A percentile compares a stretch with the other conserved stretches of the same genome.
These are phyloP conservation scores for Saussurea involucrata DNA, from an alignment of 129 eudicot species.

Conservation along the genomic window DNA sequence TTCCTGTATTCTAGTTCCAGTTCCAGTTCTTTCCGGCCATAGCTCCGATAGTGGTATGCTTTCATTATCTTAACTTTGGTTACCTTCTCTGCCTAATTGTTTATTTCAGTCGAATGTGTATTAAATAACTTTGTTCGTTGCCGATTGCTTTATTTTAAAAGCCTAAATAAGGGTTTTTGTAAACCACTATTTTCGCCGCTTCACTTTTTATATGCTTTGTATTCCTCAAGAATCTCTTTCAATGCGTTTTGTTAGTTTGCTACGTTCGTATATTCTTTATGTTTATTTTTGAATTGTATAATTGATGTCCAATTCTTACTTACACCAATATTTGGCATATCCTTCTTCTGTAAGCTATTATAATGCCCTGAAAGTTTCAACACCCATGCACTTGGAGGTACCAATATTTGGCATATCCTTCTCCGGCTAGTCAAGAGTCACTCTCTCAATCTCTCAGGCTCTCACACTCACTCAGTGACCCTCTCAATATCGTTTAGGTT, in stretches of 20 bases:
- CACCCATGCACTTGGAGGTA: neutral
- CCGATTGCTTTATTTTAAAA: neutral
- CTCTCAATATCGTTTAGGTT: no score
- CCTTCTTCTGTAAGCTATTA: no score
- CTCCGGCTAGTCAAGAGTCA: no score
- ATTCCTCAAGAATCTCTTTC: neutral
- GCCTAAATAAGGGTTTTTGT: neutral
- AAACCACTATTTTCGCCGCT: neutral
- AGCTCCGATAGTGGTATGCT: constrained; percentile 8
- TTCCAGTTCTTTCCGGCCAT: neutral
- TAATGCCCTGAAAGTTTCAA: neutral
- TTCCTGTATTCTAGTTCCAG: no score
- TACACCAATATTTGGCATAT: neutral
- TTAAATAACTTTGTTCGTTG: neutral
- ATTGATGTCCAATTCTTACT: neutral
- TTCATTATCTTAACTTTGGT: neutral
- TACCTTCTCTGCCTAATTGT: neutral
- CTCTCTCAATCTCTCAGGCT: no score
- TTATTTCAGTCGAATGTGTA: neutral
- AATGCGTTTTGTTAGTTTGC: neutral
- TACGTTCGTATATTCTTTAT: neutral
- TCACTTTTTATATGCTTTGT: neutral
- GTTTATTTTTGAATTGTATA: neutral
- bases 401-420: no score
- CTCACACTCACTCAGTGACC: no score